These are phyloP conservation scores for Backusella mclennaniae DNA, from an alignment of 192 early-diverging fungal genomes.

Conservation along the genomic window DNA sequence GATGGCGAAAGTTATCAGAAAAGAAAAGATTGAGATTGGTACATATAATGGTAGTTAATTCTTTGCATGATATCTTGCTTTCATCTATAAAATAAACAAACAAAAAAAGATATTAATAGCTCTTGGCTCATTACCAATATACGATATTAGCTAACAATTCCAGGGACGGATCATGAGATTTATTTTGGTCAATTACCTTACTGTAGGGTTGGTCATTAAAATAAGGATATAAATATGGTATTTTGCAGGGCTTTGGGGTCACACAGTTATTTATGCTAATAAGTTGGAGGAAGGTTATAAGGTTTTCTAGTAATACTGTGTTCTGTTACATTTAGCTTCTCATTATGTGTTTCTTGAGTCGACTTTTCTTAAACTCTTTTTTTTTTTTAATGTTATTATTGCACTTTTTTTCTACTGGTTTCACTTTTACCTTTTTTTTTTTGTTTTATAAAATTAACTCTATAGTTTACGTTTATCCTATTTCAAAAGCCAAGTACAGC, in stretches of 20 bases:
- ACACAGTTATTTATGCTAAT: not conserved
- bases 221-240: not conserved
- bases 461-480: not conserved
- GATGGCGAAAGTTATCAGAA: not conserved
- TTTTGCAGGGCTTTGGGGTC: not conserved
- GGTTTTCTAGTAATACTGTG: not conserved
- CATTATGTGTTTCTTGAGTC: not conserved
- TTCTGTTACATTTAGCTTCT: not conserved
- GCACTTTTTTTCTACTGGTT: not conserved
- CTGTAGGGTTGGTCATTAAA: not conserved
- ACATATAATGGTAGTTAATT: not conserved
- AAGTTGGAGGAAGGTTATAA: not conserved
- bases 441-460: not conserved
- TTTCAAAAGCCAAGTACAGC: not conserved
- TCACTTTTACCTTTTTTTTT: not conserved
- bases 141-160: not conserved
- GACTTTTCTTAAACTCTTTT: not conserved
- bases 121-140: not conserved
- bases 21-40: not conserved
- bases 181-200: not conserved
- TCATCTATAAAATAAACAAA: not conserved
- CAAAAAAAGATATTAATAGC: not conserved
- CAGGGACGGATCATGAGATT: conserved; percentile 6
- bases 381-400: not conserved
- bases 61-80: not conserved